Conservation (phyloP, 2,329 filamentous ascomycete genomes). For the Sporothrix euskadiensis region DNA sequence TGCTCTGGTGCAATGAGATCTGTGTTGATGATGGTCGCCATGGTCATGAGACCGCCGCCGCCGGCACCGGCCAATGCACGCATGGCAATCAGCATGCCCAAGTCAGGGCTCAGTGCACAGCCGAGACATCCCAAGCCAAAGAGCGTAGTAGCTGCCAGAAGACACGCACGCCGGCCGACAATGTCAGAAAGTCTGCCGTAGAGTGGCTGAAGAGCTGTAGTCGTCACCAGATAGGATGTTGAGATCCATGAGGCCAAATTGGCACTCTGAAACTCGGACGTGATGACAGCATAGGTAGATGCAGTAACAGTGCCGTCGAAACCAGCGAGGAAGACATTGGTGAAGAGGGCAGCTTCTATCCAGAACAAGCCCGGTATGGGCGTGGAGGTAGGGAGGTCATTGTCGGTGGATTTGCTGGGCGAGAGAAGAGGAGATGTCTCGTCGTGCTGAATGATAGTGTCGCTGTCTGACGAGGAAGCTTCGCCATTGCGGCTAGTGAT, state of each 20-base stretch:
- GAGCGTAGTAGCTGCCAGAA: slow-evolving; percentile 58
- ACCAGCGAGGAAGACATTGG: slow-evolving; percentile 64
- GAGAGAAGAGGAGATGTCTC: background rate
- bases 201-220: slow-evolving; percentile 73
- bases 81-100: slow-evolving; percentile 49
- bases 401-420: background rate
- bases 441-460: background rate
- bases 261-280: slow-evolving; percentile 47
- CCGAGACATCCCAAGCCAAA: slow-evolving; percentile 50
- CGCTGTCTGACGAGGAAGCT: background rate
- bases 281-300: slow-evolving; percentile 67
- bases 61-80: slow-evolving; percentile 59
- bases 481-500: background rate
- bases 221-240: slow-evolving; percentile 67
- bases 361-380: slow-evolving; percentile 50
- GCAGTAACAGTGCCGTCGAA: slow-evolving; percentile 75
- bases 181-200: slow-evolving; percentile 54
- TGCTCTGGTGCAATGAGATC: slow-evolving; percentile 70
- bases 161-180: slow-evolving; percentile 65
- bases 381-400: background rate
- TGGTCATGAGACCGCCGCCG: slow-evolving; percentile 70
- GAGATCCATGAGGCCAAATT: slow-evolving; percentile 59
- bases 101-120: slow-evolving; percentile 55
- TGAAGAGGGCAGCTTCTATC: slow-evolving; percentile 63
- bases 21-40: slow-evolving; percentile 68